Evolutionary conservation across 345 rosid genomes (phyloP), one percentile per base, ranked within the genome.

Genomic region (Mallotus nudiflorus): DNA sequence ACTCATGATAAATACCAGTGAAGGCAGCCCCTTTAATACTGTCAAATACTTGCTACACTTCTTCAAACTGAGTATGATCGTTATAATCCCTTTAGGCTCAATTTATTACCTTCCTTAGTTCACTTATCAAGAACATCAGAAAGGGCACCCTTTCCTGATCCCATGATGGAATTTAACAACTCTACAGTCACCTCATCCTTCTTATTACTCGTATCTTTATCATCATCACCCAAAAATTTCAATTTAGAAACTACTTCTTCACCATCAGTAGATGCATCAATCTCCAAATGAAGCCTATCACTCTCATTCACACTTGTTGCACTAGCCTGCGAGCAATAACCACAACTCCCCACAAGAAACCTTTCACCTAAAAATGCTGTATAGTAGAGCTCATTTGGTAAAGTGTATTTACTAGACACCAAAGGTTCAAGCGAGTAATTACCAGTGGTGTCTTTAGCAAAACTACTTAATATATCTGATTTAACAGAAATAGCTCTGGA

Each of bases 291-390:
- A 15, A 42, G 1, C 22, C n/a, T 33, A 20, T 28, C 62, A 29
- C 42, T 29, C 59, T 24, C 29, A 13, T 59, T 13, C 48, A 53
- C 42, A 58, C 54, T 33, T 22, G 22, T 29, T 25, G 19, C 28
- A 25, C 42, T 57, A 27, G 71, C 71, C 42, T 48, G 65, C 5
- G 71, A 58, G 35, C 55, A 66, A 50, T 44, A 73, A 49, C 71
- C 50, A 56, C 52, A 59, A 0, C 29, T 33, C 42, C 71, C 48
- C 13, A 16, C 24, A 33, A 7, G 33, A 7, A 66, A 6, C 25
- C 33, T 57, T 25, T 49, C 45, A 56, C 27, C 15, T 19, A 40
- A n/a, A 33, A 15, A 18, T 20, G 29, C 7, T 5, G 37, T 20
- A 20, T 11, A 24, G 45, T 24, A 13, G 29, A 28, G 62, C 5